Evolutionary conservation across 371 early-diverging fungal genomes (phyloP), one percentile per base, ranked within the genome.

Genomic region (Mortierella sp.): DNA sequence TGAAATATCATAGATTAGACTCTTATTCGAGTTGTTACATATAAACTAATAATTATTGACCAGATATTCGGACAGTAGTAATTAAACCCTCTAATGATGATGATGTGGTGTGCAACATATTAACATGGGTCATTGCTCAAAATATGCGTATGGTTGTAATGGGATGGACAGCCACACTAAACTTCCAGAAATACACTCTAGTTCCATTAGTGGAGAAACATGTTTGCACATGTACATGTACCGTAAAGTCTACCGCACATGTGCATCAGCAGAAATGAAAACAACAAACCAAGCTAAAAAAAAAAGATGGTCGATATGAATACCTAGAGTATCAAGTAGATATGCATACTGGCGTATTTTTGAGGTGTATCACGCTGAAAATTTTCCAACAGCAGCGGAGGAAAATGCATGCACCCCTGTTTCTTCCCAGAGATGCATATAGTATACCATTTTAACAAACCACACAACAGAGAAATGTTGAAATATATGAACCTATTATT

Each of bases 331-430:
- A 52, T 22, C 11, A 28, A 28, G 28, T 28, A 28, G 28, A 28
- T 28, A 52, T 52, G 43, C 10, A 43, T 43, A 43, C 43, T 43
- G 43, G 43, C 1, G 33, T 43, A 43, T 50, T 50, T 50, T 50
- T 50, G 52, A 21, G n/a, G 22, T 1, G 52, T n/a, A 52, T 13
- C 19, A 2, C 9, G 22, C 22, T 8, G 19, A 52, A 52, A 52
- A 2, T 11, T 52, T 32, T 28, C 32, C 32, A 36, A 15, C 32
- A 22, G 28, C 22, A 28, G 22, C 28, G 55, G 28, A 55, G 11
- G 11, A 55, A 28, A 55, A 55, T 55, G 55, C 55, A 55, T 55
- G 55, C 55, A 55, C 55, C 28, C 55, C 55, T 28, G 28, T 55
- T 28, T 28, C 55, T 16, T 10, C 28, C 32, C 55, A 13, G 36